Evolutionary conservation across 768 basidiomycete species (phyloP), one percentile per base, ranked within the genome.

Genomic region (Kwoniella sp.): DNA sequence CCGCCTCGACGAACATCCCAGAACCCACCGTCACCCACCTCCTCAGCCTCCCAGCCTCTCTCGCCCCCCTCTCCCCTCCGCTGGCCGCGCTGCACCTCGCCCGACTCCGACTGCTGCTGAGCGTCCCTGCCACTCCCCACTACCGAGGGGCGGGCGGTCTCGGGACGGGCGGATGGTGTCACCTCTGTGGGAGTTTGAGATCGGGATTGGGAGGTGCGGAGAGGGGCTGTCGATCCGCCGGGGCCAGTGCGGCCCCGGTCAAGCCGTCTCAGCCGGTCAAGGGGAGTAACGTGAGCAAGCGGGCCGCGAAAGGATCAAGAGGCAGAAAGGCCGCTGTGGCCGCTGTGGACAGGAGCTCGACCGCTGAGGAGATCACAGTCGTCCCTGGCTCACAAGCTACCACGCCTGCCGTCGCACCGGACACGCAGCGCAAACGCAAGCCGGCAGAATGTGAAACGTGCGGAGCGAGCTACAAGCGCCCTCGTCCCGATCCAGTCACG

Each of bases 31-130:
- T 45, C 15, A 8, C 0, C 6, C 62, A 66, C 53, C 55, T 65
- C 34, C 54, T 64, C 17, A 27, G 46, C 32, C 50, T 67, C 25
- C 63, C 65, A 2, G 51, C 50, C 7, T 46, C 60, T 12, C 51
- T 70, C 15, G 50, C 59, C 22, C 49, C 61, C 8, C 11, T 70
- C 36, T 67, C 62, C 0, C 65, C 68, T 0, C 25, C 57, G 14
- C 59, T 67, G 15, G 57, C 65, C 29, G 62, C 68, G 0, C 48
- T 70, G 1, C 65, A 70, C 31, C 45, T 67, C 6, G 68, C 68
- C 12, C 49, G 68, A 25, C 17, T 65, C 19, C 43, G 60, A 29
- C 37, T 70, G 2, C 26, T 53, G 5, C 40, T 61, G 8, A 31
- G 31, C 3, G 28, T 65, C 9, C 56, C 62, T 12, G 41, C 39